Percentiles rank a stretch among this genome's conserved stretches.
These are phyloP conservation scores for Boletus rubropictus DNA, from an alignment of 768 basidiomycete genomes.

Conservation along the genomic window DNA sequence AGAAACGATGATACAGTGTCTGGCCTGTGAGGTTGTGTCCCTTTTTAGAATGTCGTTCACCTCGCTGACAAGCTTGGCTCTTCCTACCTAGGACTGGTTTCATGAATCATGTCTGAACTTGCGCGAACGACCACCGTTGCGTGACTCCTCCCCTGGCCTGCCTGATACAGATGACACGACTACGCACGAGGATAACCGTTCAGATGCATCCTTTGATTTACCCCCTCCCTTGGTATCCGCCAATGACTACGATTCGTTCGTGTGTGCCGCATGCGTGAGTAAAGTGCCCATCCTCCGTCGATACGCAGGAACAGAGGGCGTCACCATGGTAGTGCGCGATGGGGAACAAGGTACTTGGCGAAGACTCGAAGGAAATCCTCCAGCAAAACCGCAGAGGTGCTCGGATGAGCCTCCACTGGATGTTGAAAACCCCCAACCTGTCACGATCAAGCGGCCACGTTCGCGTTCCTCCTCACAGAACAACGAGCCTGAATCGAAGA, in stretches of 20 bases:
- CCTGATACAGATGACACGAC: not conserved
- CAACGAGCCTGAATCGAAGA: slow-evolving; percentile 40
- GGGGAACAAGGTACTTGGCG: slow-evolving; percentile 45
- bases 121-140: slow-evolving; percentile 54
- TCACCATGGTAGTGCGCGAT: slow-evolving; percentile 61
- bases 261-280: slow-evolving; percentile 67
- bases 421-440: slow-evolving; percentile 22
- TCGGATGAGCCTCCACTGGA: slow-evolving; percentile 16
- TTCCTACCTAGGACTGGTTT: slow-evolving; percentile 68
- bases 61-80: slow-evolving; percentile 1
- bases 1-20: slow-evolving; percentile 88
- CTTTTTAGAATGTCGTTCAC: too few relatives aligned
- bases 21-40: slow-evolving; percentile 66
- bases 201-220: slow-evolving; percentile 58
- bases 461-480: slow-evolving; percentile 20
- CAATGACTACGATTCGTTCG: slow-evolving; percentile 66
- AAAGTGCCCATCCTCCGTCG: slow-evolving; percentile 46
- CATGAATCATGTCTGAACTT: slow-evolving; percentile 87
- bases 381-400: not conserved
- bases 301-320: slow-evolving; percentile 64
- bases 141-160: slow-evolving; percentile 34
- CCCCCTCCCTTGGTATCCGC: slow-evolving; percentile 64
- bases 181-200: slow-evolving; percentile 43
- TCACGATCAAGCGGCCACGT: slow-evolving; percentile 42
- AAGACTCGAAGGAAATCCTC: slow-evolving; percentile 34